Base-by-base conservation (phyloP, 768 basidiomycete species). In the Lentinula edodes region DNA sequence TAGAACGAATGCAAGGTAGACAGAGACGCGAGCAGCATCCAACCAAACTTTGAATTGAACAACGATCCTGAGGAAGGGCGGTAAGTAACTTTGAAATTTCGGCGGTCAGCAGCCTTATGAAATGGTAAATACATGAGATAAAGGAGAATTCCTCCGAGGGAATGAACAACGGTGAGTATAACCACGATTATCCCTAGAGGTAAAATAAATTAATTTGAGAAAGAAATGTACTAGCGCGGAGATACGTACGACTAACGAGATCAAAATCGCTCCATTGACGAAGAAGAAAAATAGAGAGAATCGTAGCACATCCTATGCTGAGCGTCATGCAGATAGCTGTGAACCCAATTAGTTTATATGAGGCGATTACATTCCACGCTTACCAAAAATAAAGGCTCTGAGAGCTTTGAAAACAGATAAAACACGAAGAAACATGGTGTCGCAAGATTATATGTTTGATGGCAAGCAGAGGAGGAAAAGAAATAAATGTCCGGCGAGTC, bases 21-120 rank as follows among this genome's bases (percentile, higher is more conserved):
- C 64, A 15, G 65, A 65, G 38, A 74, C 65, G 0, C 75, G 72
- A 50, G 69, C 68, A 51, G 70, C 75, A 62, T 78, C 76, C 51
- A 74, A 66, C 75, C 73, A 74, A 28, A 75, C 65, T n/a, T 67
- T 71, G 63, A 76, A 78, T 52, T 67, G 71, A 42, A 77, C 72
- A 41, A 78, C 74, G 23, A 76, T 72, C 78, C 76, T 79, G 56
- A 7, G 10, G 48, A 32, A 32, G 12, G 13, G 18, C 23, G 15
- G 12, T 16, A 20, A 10, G 34, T 53, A 23, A 23, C 8, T 20
- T 18, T 45, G 38, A 28, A 23, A 7, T 10, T 35, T 38, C 60
- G 50, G 13, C 16, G 32, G 48, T 41, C 58, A 13, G 18, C 51
- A 16, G 23, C 50, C 39, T 23, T 46, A n/a, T 35, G n/a, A 34